Base-by-base conservation (phyloP, 2,329 filamentous ascomycete species). In the Trichophaea hybrida region DNA sequence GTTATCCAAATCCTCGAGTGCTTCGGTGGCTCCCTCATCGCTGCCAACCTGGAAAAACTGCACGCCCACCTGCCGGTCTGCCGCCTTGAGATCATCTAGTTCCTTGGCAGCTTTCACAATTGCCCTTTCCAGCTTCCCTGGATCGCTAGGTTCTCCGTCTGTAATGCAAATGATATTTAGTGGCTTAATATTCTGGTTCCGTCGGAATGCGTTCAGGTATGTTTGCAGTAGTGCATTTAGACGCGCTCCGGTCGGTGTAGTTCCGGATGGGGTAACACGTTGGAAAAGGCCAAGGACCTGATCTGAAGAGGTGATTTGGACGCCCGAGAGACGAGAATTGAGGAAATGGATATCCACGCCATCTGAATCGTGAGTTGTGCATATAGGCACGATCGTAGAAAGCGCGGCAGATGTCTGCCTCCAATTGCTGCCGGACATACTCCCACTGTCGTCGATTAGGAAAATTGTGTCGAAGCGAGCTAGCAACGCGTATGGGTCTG, bases 31-130 rank as follows among this genome's bases (percentile, higher is more conserved):
- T 0, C 72, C 74, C 0, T 73, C 69, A 66, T 94, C 87, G 54
- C 80, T 77, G 59, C 93, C 91, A 49, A 97, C 86, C 73, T 96
- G 91, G 76, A 97, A 94, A 75, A 97, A 97, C 71, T 97, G 91
- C 59, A 97, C 81, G 37, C 91, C 91, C 6, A 96, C 76, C 74
- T 97, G 93, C 76, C 86, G 86, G 0, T 83, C 78, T 3, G 84
- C 81, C 0, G 88, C 88, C 6, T 83, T 77, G 6, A 85, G 71
- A 55, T 72, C 72, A 68, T 93, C 85, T 35, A 97, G 79, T 69
- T 80, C 82, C 71, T 77, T 78, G 0, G 89, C 91, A 0, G 80
- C 76, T 2, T 73, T 71, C 44, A 87, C 75, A 52, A 97, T 81
- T 32, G 83, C 76, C 6, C 76, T 76, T 71, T 90, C 85, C 6